Base-by-base conservation (phyloP, 768 basidiomycete genomes). In the Phlegmacium glaucopus region DNA sequence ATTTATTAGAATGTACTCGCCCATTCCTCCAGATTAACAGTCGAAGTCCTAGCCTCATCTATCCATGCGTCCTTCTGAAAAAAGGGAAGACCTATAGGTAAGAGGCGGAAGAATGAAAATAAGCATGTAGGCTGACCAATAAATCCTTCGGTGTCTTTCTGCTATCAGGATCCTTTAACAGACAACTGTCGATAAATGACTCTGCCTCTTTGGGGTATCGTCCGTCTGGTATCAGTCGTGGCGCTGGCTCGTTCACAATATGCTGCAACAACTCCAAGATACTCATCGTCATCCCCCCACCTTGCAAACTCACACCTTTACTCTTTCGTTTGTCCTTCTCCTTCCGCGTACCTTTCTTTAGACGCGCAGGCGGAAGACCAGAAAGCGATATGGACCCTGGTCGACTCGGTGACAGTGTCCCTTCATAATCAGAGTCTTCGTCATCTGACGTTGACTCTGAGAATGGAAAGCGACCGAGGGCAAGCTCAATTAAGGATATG, bases 161-260 rank as follows among this genome's bases (percentile, higher is more conserved):
- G 51, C 69, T 71, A 48, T 85, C 84, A 5, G 92, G 93, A 62
- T 97, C 91, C 71, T 99, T 99, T 63, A 85, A 57, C 68, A 98
- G 65, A 70, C 94, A 98, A 39, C 81, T 83, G 62, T 96, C 88
- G 38, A 98, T 82, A 54, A 99, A 98, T 42, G 73, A 73, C 57
- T 91, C 89, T 17, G 90, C 87, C 61, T 85, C 80, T 44, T 66
- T 65, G 3, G 89, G 86, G 75, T 72, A 79, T 36, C 74, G 77
- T 29, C 85, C 85, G 48, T 87, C 83, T 1, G 83, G 81, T 9
- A 84, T 85, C 54, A 99, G 67, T 61, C 80, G 76, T 35, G 96
- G 96, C 22, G 96, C 95, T 48, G 95, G 93, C 70, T 98, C 96
- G 61, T 98, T 97, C 44, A 99, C 96, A 58, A 99, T 98, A 63